Evolutionary conservation across 805 yeast genomes (phyloP).

Genomic region (Zygoascus ofunaensis): DNA sequence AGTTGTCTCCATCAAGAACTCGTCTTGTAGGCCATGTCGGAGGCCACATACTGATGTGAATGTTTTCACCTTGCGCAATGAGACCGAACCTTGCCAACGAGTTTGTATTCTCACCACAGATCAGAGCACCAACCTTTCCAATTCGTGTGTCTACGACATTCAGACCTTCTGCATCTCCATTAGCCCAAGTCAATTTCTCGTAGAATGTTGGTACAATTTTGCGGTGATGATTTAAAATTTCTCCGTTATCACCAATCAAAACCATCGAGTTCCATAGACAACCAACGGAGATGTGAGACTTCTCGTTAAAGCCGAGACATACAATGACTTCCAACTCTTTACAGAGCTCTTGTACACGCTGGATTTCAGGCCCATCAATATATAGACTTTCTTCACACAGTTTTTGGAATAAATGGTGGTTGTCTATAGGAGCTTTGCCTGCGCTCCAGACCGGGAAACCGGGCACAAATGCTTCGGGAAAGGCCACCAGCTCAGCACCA

Average conservation of each 20-base stretch:
- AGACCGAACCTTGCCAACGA: conserved; percentile 22
- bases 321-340: conserved; percentile 18
- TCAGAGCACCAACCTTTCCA: conserved; percentile 20
- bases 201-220: conserved; percentile 20
- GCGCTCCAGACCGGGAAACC: conserved; percentile 23
- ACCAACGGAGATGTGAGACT: conserved; percentile 19
- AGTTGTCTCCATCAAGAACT: conserved; percentile 6
- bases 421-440: conserved; percentile 22
- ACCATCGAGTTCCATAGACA: conserved; percentile 24
- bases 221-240: conserved; percentile 18
- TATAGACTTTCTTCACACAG: conserved; percentile 20
- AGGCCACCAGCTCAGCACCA: conserved; percentile 19
- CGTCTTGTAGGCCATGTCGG: conserved; percentile 17
- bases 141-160: conserved; percentile 18
- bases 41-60: conserved; percentile 23
- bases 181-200: conserved; percentile 20
- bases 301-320: conserved; percentile 21
- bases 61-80: conserved; percentile 21
- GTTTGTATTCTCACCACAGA: conserved; percentile 23
- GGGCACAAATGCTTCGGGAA: conserved; percentile 20
- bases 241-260: conserved; percentile 17
- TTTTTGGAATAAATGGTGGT: conserved; percentile 19
- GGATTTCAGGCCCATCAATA: conserved; percentile 23
- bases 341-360: conserved; percentile 11
- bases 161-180: conserved; percentile 21